phyloP scores from a whole-genome alignment of 169 alveolate genomes.

The Amoebophrya sp. region DNA sequence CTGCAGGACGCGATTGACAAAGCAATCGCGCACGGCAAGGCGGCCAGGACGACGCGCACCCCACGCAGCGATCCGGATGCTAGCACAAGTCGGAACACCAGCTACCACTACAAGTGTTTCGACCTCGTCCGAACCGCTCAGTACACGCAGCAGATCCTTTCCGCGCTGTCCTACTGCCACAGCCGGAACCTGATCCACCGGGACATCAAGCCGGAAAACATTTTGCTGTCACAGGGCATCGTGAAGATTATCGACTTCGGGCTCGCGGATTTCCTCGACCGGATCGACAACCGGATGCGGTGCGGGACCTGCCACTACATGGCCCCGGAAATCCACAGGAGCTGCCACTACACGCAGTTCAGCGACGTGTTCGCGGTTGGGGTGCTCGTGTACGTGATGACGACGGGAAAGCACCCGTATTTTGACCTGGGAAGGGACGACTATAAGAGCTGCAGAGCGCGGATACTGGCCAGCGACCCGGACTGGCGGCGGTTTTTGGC shows the following conservation, averaged over 20 bases:
- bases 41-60: too few species aligned
- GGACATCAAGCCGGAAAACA: conserved; percentile 81
- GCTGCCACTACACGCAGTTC: not conserved
- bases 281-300: not conserved
- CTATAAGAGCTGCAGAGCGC: not conserved
- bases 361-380: not conserved
- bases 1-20: not conserved
- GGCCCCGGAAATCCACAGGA: not conserved
- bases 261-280: not conserved
- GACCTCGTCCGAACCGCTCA: not conserved
- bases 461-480: not conserved
- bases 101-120: too few species aligned
- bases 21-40: too few species aligned
- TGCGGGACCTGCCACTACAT: conserved; percentile 3
- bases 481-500: not conserved
- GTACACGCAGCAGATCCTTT: not conserved
- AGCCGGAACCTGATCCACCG: conserved; percentile 72
- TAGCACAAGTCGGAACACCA: too few species aligned
- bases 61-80: too few species aligned
- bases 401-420: not conserved
- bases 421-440: not conserved
- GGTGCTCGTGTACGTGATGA: not conserved
- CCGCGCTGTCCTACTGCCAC: conserved; percentile 44
- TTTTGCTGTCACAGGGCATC: conserved; percentile 23
- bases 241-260: not conserved